Evolutionary conservation across 306 rosid genomes (phyloP).

Genomic region (Vigna trinervia): DNA sequence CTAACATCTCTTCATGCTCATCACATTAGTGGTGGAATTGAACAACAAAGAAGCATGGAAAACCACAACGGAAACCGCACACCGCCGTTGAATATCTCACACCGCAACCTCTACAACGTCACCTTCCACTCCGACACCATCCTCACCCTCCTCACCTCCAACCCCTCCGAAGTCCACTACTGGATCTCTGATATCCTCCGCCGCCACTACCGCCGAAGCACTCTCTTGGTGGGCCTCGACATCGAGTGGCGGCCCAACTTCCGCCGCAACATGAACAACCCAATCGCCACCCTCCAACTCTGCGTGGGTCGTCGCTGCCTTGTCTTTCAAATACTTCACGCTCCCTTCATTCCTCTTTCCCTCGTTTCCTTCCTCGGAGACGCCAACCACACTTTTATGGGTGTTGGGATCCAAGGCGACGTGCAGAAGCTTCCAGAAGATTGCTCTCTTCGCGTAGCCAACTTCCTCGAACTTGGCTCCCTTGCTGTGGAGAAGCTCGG

Average conservation of each 20-base stretch:
- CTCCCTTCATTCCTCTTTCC: constrained; percentile 14
- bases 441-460: background rate
- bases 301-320: background rate
- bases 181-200: too few relatives aligned
- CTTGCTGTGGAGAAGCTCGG: constrained; percentile 29
- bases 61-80: background rate
- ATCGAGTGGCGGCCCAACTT: too few relatives aligned
- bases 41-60: background rate
- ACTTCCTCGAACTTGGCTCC: constrained; percentile 9
- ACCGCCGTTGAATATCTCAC: background rate
- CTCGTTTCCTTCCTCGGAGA: background rate
- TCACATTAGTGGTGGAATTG: background rate
- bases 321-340: constrained; percentile 42
- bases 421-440: constrained; percentile 30
- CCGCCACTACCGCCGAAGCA: too few relatives aligned
- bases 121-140: constrained; percentile 25
- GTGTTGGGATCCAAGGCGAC: constrained; percentile 37
- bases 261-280: too few relatives aligned
- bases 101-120: constrained; percentile 36
- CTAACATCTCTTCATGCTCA: too few relatives aligned
- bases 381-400: constrained; percentile 14
- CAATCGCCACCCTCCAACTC: too few relatives aligned
- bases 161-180: too few relatives aligned
- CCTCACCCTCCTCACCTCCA: constrained; percentile 34
- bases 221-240: too few relatives aligned